Evolutionary conservation across 768 basidiomycete species (phyloP), one percentile per base, ranked within the genome.

Genomic region (Inosperma sp.): DNA sequence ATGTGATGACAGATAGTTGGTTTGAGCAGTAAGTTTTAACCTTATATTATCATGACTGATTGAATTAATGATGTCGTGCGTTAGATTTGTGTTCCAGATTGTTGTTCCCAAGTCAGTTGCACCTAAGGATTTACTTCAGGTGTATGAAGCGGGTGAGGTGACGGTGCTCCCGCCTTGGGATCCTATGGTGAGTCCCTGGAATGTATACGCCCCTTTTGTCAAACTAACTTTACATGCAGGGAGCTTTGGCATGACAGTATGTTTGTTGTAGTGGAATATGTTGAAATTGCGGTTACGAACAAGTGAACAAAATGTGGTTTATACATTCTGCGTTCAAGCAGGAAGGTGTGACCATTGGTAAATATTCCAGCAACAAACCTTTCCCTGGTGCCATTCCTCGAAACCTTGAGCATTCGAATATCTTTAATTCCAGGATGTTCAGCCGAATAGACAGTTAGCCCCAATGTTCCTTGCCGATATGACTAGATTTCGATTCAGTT

Each of bases 1-100:
- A 88, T 70, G 81, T 95, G 60, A 94, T 95, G 92, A 89, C 83
- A 42, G 88, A 90, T 57, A 72, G 72, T 35, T 98, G 95, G 94
- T 97, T 97, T 68, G 84, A 86, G 49, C 76, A 97, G 86, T 91
- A 59, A 61, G 87, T 75, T 4, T 42, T 36, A 56, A 48, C 7
- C 16, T 31, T 40, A 36, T 39, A 46, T 25, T 31, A 21, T 44
- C 50, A 39, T 48, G 19, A 46, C 27, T 39, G 23, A 16, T 13
- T 55, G 27, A 43, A 17, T 22, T 27, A 29, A 49, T 22, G 46
- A 48, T 25, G 37, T 23, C 5, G 26, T 46, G 34, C 12, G 31
- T 17, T 50, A 88, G 87, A 64, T 92, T 82, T 63, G 90, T 95
- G 23, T 98, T 92, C 71, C 95, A 98, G 68, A 83, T 95, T 21